A percentile compares a stretch with the other conserved stretches of the same genome.
Conservation (phyloP, 768 basidiomycete species). For the Piloderma croceum region DNA sequence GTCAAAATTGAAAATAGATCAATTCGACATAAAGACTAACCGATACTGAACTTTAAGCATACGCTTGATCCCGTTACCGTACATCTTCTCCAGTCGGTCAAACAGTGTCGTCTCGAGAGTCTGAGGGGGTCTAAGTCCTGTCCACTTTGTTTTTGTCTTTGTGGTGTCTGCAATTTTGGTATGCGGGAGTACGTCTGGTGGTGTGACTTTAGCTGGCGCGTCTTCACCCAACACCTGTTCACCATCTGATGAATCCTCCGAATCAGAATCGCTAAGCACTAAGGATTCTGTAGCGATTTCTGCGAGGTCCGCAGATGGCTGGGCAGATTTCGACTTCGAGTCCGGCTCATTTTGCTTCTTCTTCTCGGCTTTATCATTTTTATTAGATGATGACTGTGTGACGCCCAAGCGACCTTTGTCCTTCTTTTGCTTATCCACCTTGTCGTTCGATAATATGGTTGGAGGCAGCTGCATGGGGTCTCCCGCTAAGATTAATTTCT, state of each 20-base stretch:
- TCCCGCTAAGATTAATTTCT: slow-evolving; percentile 86
- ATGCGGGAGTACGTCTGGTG: not conserved
- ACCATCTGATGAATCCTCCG: slow-evolving; percentile 13
- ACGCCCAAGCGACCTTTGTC: slow-evolving; percentile 6
- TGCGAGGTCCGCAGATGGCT: not conserved
- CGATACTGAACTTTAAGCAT: slow-evolving; percentile 90
- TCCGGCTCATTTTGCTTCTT: slow-evolving; percentile 5
- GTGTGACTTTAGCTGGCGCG: not conserved
- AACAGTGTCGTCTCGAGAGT: slow-evolving; percentile 88
- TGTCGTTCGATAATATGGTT: slow-evolving; percentile 71
- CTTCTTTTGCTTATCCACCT: slow-evolving; percentile 21
- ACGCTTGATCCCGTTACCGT: slow-evolving; percentile 74
- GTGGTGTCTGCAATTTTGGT: too few relatives aligned
- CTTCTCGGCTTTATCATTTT: not conserved
- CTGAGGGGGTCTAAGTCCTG: slow-evolving; percentile 49
- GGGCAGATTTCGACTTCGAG: not conserved
- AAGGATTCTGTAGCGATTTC: slow-evolving; percentile 4
- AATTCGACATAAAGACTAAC: slow-evolving; percentile 42
- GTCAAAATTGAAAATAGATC: not conserved
- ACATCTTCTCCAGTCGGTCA: slow-evolving; percentile 85
- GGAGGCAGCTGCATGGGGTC: slow-evolving; percentile 96
- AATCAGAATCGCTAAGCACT: not conserved
- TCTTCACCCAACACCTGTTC: slow-evolving; percentile 6
- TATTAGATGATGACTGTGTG: not conserved
- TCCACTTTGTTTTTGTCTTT: slow-evolving; percentile 1